These are phyloP conservation scores for Dipodascopsis uninucleata DNA, from an alignment of 805 yeast genomes.

Conservation along the genomic window DNA sequence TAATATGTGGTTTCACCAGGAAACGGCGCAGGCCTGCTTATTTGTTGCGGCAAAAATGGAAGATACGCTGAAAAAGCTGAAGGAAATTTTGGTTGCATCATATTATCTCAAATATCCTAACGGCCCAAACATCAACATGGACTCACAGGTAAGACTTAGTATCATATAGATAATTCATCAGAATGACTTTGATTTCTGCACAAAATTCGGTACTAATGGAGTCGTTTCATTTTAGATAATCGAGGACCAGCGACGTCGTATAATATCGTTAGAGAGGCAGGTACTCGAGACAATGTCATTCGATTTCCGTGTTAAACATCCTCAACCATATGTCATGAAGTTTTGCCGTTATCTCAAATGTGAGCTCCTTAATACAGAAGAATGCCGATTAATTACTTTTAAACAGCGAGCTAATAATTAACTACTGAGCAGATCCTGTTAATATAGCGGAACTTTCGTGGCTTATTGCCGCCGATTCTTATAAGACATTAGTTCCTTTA, in stretches of 20 bases:
- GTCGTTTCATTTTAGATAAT: slow-evolving; percentile 3
- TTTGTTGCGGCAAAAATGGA: slow-evolving; percentile 71
- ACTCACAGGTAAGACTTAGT: slow-evolving; percentile 19
- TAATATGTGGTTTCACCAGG: slow-evolving; percentile 30
- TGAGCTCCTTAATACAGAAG: slow-evolving; percentile 5
- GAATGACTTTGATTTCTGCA: slow-evolving; percentile 37
- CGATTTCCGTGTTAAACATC: slow-evolving; percentile 64
- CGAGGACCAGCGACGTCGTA: slow-evolving; percentile 43
- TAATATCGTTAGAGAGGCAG: slow-evolving; percentile 60
- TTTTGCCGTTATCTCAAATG: slow-evolving; percentile 44
- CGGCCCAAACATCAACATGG: slow-evolving; percentile 19
- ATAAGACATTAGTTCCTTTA: slow-evolving; percentile 59
- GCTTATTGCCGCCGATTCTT: slow-evolving; percentile 63
- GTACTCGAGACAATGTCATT: slow-evolving; percentile 69
- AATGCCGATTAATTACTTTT: neutral
- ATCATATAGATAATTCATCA: slow-evolving; percentile 44
- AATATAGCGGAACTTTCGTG: slow-evolving; percentile 55
- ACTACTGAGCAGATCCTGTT: slow-evolving; percentile 44
- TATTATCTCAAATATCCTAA: slow-evolving; percentile 40
- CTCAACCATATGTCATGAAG: slow-evolving; percentile 64
- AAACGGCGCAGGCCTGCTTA: slow-evolving; percentile 65
- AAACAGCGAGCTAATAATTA: too few relatives aligned
- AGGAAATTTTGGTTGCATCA: slow-evolving; percentile 55
- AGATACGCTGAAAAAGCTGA: slow-evolving; percentile 71
- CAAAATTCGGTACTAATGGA: neutral